phyloP scores from a whole-genome alignment of 192 early-diverging fungal species.

The Glomus cerebriforme region DNA sequence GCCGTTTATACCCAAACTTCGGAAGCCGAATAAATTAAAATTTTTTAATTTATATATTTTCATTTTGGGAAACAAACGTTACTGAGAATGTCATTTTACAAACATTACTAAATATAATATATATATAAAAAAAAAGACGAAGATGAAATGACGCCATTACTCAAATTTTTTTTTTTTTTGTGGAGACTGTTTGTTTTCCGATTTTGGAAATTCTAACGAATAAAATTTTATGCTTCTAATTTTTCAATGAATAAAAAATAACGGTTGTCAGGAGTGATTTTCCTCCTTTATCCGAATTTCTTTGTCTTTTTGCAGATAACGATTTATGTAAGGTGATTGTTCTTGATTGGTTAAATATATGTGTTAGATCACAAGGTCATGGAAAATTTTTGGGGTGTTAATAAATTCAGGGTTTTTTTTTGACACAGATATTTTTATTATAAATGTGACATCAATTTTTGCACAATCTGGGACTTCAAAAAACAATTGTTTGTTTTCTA shows the following conservation, averaged over 20 bases:
- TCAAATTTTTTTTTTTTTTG: neutral
- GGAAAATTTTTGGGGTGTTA: neutral
- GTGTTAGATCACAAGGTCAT: neutral
- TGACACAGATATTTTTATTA: neutral
- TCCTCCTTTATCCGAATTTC: neutral
- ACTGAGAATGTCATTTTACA: neutral
- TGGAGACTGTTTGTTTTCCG: conserved; percentile 3
- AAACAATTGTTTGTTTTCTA: conserved; percentile 25
- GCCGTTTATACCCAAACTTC: no score
- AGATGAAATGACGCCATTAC: neutral
- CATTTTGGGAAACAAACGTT: neutral
- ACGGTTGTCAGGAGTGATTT: neutral
- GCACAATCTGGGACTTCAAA: conserved; percentile 10
- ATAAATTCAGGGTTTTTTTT: neutral
- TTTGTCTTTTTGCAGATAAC: neutral
- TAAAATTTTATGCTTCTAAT: neutral
- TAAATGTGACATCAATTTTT: conserved; percentile 17
- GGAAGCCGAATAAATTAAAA: neutral
- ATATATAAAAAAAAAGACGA: neutral
- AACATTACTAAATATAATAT: no score
- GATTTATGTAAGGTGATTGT: neutral
- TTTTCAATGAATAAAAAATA: neutral
- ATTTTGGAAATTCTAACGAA: conserved; percentile 1
- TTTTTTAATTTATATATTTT: neutral
- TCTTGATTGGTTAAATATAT: neutral